phyloP scores from a whole-genome alignment of 2,329 filamentous ascomycete species.

The Ilyonectria robusta region DNA sequence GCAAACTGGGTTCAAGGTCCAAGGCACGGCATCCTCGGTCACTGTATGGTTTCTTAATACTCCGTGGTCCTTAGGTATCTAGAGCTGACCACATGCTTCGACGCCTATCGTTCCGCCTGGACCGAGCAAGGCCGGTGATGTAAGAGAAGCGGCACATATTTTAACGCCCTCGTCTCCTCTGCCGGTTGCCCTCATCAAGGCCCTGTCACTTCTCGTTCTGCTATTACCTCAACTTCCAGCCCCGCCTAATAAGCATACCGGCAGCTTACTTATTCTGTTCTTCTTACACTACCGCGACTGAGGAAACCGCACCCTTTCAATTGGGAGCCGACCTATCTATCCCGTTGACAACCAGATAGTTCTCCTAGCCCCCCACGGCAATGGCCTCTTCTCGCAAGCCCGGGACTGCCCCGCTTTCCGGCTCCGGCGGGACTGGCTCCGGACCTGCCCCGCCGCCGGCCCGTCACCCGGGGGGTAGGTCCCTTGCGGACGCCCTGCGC shows the following conservation, averaged over 20 bases:
- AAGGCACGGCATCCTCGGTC: constrained; percentile 41
- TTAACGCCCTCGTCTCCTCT: constrained; percentile 26
- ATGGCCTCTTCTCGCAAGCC: constrained; percentile 33
- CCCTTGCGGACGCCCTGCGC: constrained; percentile 49
- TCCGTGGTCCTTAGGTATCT: constrained; percentile 25
- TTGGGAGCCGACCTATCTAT: not conserved
- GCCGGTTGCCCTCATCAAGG: not conserved
- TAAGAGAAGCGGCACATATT: constrained; percentile 11
- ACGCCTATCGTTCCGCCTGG: constrained; percentile 40
- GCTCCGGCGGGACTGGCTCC: constrained; percentile 6
- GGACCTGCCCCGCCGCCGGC: constrained; percentile 17
- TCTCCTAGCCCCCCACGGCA: constrained; percentile 21
- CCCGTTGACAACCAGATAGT: not conserved
- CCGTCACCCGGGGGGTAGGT: constrained; percentile 37
- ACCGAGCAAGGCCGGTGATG: constrained; percentile 15
- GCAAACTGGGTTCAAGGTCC: constrained; percentile 1
- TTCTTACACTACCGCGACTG: not conserved
- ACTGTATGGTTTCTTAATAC: constrained; percentile 17
- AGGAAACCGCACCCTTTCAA: not conserved
- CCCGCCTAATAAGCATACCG: not conserved
- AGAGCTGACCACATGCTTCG: constrained; percentile 31
- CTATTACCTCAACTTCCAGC: not conserved
- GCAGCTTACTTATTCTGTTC: not conserved
- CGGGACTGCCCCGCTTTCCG: constrained; percentile 28
- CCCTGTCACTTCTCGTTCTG: not conserved